These are phyloP conservation scores for Gossypium raimondii DNA, from an alignment of 345 rosid genomes.

Conservation along the genomic window DNA sequence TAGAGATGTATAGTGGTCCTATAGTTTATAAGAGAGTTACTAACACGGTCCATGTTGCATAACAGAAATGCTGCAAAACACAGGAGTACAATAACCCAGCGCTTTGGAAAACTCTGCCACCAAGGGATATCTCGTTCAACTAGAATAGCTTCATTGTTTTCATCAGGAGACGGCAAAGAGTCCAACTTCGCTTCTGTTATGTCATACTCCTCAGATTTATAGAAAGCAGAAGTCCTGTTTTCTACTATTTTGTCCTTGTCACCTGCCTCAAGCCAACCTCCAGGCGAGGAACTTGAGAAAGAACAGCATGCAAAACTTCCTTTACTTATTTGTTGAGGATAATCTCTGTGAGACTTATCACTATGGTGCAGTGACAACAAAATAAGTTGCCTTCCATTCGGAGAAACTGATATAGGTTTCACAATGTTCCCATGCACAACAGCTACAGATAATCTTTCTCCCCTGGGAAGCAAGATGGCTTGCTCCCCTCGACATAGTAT, in stretches of 20 bases:
- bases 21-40: constrained; percentile 19
- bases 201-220: constrained; percentile 84
- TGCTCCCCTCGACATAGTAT: constrained; percentile 30
- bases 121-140: constrained; percentile 53
- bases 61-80: constrained; percentile 79
- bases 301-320: constrained; percentile 31
- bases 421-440: constrained; percentile 25
- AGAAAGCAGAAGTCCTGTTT: constrained; percentile 45
- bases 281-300: constrained; percentile 18
- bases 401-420: constrained; percentile 23
- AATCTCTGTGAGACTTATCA: constrained; percentile 21
- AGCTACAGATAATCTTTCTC: constrained; percentile 25
- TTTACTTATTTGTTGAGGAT: constrained; percentile 13
- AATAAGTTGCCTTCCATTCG: constrained; percentile 22
- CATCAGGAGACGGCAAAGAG: constrained; percentile 45
- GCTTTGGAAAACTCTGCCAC: constrained; percentile 81
- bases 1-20: not conserved
- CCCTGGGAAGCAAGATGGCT: constrained; percentile 22
- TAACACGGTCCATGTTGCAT: constrained; percentile 98
- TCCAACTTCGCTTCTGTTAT: constrained; percentile 49
- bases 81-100: constrained; percentile 83
- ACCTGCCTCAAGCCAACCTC: constrained; percentile 24
- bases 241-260: constrained; percentile 18
- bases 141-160: constrained; percentile 50
- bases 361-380: constrained; percentile 23